Percentiles rank a stretch among this genome's conserved stretches.
Evolutionary conservation across 352 stramenopile species (phyloP).

Genomic region (Phytophthora pini): DNA sequence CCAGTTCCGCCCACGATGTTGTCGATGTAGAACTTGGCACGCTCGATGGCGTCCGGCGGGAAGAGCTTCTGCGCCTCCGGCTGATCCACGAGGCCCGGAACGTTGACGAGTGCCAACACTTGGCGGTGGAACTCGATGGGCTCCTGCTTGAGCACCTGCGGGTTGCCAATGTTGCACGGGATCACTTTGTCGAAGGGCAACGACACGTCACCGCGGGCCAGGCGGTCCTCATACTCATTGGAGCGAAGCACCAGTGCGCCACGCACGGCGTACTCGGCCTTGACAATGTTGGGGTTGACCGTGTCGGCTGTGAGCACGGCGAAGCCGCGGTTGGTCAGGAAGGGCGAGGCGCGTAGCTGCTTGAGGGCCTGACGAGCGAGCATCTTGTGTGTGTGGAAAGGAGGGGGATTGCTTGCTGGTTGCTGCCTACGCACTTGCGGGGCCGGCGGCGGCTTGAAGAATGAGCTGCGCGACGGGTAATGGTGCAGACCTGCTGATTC

Average conservation of each 20-base stretch:
- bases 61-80: slow-evolving; percentile 85
- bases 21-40: slow-evolving; percentile 89
- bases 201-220: slow-evolving; percentile 63
- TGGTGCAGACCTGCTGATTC: slow-evolving; percentile 17
- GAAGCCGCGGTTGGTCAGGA: slow-evolving; percentile 45
- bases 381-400: slow-evolving; percentile 30
- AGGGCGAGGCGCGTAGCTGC: slow-evolving; percentile 32
- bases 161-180: slow-evolving; percentile 23
- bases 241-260: slow-evolving; percentile 87
- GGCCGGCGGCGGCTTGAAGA: slow-evolving; percentile 33
- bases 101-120: slow-evolving; percentile 91
- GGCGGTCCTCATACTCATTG: slow-evolving; percentile 75
- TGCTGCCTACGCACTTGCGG: slow-evolving; percentile 27
- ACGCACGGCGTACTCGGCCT: slow-evolving; percentile 91
- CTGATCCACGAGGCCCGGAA: slow-evolving; percentile 88
- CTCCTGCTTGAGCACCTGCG: slow-evolving; percentile 90
- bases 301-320: slow-evolving; percentile 77
- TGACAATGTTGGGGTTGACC: slow-evolving; percentile 82
- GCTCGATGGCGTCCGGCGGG: slow-evolving; percentile 84
- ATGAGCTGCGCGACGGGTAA: slow-evolving; percentile 22
- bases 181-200: slow-evolving; percentile 77
- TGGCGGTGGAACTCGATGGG: slow-evolving; percentile 95
- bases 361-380: slow-evolving; percentile 38
- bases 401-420: not conserved
- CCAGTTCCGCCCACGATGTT: slow-evolving; percentile 90